A percentile compares a stretch with the other conserved stretches of the same genome.
Evolutionary conservation across 495 filamentous ascomycete genomes (phyloP).

Genomic region (Daldinia caldariorum): DNA sequence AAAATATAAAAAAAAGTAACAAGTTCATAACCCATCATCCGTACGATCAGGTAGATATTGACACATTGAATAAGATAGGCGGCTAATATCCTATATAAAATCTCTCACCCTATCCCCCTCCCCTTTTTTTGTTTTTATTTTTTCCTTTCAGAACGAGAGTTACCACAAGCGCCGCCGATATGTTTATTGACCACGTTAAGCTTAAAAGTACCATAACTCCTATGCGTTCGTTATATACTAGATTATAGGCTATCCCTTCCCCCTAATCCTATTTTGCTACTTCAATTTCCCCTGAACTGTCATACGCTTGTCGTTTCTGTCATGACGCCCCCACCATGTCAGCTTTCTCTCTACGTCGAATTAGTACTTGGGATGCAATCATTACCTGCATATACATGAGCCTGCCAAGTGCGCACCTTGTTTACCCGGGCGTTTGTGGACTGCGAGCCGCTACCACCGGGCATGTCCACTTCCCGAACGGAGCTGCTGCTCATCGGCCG

Average conservation of each 20-base stretch:
- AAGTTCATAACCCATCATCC: neutral
- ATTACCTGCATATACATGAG: constrained; percentile 57
- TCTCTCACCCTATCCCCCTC: neutral
- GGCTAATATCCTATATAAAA: neutral
- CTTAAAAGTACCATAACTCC: constrained; percentile 18
- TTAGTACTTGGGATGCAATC: constrained; percentile 19
- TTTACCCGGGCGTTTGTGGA: constrained; percentile 43
- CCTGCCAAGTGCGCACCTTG: constrained; percentile 53
- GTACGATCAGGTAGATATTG: neutral
- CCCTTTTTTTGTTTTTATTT: neutral
- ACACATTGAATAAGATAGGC: neutral
- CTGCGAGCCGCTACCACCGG: constrained; percentile 41
- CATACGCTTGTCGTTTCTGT: constrained; percentile 46
- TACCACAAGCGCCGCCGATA: constrained; percentile 26
- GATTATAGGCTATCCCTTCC: constrained; percentile 14
- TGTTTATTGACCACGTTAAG: constrained; percentile 13
- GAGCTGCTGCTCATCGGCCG: constrained; percentile 30
- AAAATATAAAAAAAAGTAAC: too few relatives aligned
- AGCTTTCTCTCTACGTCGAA: constrained; percentile 29
- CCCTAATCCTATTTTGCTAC: neutral
- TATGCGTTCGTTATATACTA: constrained; percentile 16
- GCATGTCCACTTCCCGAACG: constrained; percentile 32
- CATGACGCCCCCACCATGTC: constrained; percentile 27
- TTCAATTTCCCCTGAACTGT: constrained; percentile 18
- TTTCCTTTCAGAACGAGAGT: constrained; percentile 20